Conservation (phyloP, 257 asterid species). For the Coffea canephora region DNA sequence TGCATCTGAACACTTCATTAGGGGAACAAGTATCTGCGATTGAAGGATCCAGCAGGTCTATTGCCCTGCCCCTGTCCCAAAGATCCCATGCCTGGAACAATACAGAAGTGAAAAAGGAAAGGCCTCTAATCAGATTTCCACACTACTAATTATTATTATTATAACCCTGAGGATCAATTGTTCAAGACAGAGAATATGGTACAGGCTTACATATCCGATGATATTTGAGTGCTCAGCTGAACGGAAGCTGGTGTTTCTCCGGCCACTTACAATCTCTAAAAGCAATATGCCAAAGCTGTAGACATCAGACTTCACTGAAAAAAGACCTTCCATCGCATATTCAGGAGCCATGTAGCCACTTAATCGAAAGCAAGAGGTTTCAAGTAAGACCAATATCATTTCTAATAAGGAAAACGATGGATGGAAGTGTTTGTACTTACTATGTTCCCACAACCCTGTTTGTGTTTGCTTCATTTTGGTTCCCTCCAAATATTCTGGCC, state of each 20-base stretch:
- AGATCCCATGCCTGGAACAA: slow-evolving; percentile 71
- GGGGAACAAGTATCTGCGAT: slow-evolving; percentile 30
- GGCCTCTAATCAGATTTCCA: neutral
- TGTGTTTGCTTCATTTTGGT: slow-evolving; percentile 80
- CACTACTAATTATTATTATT: neutral
- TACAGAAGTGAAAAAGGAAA: neutral
- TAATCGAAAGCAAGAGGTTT: slow-evolving; percentile 7
- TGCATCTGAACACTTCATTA: slow-evolving; percentile 57
- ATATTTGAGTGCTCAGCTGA: slow-evolving; percentile 48
- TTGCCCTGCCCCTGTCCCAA: slow-evolving; percentile 56
- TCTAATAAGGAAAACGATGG: neutral
- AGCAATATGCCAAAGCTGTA: slow-evolving; percentile 82
- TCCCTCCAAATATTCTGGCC: slow-evolving; percentile 88
- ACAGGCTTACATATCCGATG: slow-evolving; percentile 62
- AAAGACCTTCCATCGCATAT: slow-evolving; percentile 93
- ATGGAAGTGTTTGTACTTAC: slow-evolving; percentile 39
- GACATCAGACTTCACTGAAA: slow-evolving; percentile 84
- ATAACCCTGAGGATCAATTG: neutral
- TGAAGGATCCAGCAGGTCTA: slow-evolving; percentile 54
- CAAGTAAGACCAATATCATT: neutral
- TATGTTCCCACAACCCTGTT: slow-evolving; percentile 79
- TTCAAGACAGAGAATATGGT: neutral
- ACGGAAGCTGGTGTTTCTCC: slow-evolving; percentile 53
- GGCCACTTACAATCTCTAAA: slow-evolving; percentile 72
- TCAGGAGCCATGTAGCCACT: slow-evolving; percentile 98